These are phyloP conservation scores for Delonix regia DNA, from an alignment of 306 rosid genomes.

Conservation along the genomic window DNA sequence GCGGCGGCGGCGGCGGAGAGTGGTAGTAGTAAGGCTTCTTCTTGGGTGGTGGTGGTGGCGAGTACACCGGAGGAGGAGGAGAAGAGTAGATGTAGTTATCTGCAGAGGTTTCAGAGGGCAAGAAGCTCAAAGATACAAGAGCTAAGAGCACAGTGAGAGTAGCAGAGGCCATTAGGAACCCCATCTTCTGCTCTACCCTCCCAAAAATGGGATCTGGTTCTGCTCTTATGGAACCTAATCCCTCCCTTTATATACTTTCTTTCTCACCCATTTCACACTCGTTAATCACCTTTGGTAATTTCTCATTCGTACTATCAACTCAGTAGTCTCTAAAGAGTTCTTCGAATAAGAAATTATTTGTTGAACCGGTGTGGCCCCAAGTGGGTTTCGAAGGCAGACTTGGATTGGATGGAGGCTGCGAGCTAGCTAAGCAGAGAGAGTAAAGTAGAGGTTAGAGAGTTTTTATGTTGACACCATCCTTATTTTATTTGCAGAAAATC, in stretches of 20 bases:
- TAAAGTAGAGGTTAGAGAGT: background rate
- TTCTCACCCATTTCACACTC: constrained; percentile 37
- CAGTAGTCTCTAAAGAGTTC: no score
- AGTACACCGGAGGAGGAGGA: constrained; percentile 47
- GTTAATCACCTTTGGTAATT: constrained; percentile 28
- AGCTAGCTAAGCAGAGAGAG: constrained; percentile 25
- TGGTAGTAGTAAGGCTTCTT: constrained; percentile 25
- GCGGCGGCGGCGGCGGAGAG: constrained; percentile 41
- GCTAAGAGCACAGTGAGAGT: constrained; percentile 51
- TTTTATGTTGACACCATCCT: background rate
- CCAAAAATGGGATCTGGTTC: constrained; percentile 34
- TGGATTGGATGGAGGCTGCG: constrained; percentile 27
- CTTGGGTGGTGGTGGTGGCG: constrained; percentile 40
- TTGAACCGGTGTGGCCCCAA: background rate
- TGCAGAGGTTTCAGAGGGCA: constrained; percentile 41
- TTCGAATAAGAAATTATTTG: background rate
- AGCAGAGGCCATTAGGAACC: constrained; percentile 55
- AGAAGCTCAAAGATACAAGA: constrained; percentile 44
- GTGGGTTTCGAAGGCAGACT: background rate
- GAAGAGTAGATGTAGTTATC: constrained; percentile 59
- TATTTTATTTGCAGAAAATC: background rate
- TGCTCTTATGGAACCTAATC: constrained; percentile 17
- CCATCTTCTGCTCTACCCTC: constrained; percentile 45
- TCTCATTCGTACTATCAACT: background rate
- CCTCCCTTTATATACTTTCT: constrained; percentile 57